Evolutionary conservation across 768 basidiomycete species (phyloP), one percentile per base, ranked within the genome.

Genomic region (Clavaria fumosa): DNA sequence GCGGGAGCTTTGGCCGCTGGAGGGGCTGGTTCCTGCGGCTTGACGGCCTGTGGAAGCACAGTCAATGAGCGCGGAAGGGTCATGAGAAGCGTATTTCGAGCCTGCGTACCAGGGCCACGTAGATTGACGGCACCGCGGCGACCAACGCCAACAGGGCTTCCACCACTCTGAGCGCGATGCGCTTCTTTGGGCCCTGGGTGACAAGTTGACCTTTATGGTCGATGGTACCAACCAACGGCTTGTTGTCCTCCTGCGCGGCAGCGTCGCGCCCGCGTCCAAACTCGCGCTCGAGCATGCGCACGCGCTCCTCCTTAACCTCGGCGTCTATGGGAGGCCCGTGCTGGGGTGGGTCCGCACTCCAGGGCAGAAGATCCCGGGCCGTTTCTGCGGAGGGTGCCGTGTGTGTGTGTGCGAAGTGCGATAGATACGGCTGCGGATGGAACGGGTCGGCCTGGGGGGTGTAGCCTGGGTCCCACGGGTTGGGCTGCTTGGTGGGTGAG

Each of bases 201-300:
- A 78, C 67, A 35, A 80, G 55, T 11, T 59, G 54, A 0, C 78
- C 78, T 22, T 68, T 66, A 15, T 51, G 50, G 46, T 79, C 67
- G 4, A 76, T 69, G 17, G 70, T 70, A 3, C 78, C 78, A 9
- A 79, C 53, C 3, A 68, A 41, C 12, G 63, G 66, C 26, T 64
- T 64, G 41, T 64, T 67, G 7, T 53, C 52, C 18, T 48, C 49
- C 18, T 42, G 38, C 20, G 43, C 40, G 14, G 39, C 31, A 42
- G 52, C 41, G 40, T 50, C 45, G 43, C 58, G 47, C 20, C 47
- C 39, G 15, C 50, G 43, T 3, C 70, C 69, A 50, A 80, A 82
- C 43, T 79, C 76, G 12, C 66, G 66, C 49, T 79, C 72, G 7
- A 82, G 63, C 75, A 79, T 78, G 4, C 75, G 68, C 46, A 79